These are phyloP conservation scores for Biscogniauxia marginata DNA, from an alignment of 2,329 filamentous ascomycete species.

Conservation along the genomic window DNA sequence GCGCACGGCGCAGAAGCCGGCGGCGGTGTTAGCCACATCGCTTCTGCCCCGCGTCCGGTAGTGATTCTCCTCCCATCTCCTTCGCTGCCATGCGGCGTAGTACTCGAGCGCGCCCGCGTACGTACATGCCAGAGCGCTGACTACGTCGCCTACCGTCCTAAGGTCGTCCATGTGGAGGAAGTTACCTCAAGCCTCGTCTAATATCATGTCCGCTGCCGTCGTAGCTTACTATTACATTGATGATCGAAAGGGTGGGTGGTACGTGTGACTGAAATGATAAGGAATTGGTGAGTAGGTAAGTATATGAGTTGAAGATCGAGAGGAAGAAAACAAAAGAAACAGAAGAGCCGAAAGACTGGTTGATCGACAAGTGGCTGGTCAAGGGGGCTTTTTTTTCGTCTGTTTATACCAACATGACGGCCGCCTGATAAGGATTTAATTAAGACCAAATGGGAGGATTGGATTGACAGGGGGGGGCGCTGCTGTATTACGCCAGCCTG, in stretches of 20 bases:
- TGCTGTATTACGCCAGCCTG: not conserved
- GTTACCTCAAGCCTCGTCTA: not conserved
- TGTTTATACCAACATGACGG: not conserved
- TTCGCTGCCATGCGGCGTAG: conserved; percentile 37
- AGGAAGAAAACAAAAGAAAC: not conserved
- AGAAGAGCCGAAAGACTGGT: not conserved
- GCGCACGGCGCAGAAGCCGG: conserved; percentile 34
- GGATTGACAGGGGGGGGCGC: not conserved
- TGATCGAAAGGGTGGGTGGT: too few relatives aligned
- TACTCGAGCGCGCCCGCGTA: conserved; percentile 32
- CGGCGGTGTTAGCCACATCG: conserved; percentile 2
- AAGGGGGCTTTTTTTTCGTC: too few relatives aligned
- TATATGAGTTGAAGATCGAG: not conserved
- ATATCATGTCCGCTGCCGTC: not conserved
- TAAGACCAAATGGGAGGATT: not conserved
- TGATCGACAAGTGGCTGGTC: not conserved
- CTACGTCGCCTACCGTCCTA: conserved; percentile 28
- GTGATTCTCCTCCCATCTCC: conserved; percentile 33
- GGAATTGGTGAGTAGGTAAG: too few relatives aligned
- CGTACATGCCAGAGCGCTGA: conserved; percentile 31
- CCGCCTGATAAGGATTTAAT: not conserved
- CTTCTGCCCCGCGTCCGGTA: conserved; percentile 25
- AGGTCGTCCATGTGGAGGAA: conserved; percentile 13
- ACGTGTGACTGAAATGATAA: too few relatives aligned
- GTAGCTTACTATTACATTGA: too few relatives aligned